phyloP scores from a whole-genome alignment of 2,329 filamentous ascomycete genomes.

The Didymella pinodella region DNA sequence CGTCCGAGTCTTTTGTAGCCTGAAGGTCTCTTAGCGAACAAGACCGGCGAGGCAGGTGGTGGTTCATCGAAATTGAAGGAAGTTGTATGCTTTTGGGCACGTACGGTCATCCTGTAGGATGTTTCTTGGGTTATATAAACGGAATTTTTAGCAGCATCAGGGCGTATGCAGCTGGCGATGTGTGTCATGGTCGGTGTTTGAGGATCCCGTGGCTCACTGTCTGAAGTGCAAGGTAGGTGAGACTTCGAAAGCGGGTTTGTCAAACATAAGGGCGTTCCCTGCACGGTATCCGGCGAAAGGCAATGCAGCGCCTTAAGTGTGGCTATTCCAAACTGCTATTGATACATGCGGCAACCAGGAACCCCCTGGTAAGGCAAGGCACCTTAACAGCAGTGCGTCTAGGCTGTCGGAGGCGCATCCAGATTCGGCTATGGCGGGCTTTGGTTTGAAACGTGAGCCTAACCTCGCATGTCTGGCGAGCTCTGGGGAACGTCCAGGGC shows the following conservation, averaged over 20 bases:
- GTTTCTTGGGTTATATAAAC: conserved; percentile 52
- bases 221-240: conserved; percentile 50
- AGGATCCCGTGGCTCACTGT: conserved; percentile 48
- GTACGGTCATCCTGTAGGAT: conserved; percentile 44
- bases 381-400: conserved; percentile 44
- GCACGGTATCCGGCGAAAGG: conserved; percentile 48
- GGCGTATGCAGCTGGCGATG: conserved; percentile 55
- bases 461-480: conserved; percentile 50
- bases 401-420: conserved; percentile 48
- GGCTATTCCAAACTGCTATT: conserved; percentile 48
- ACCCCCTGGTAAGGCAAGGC: conserved; percentile 41
- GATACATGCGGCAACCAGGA: conserved; percentile 47
- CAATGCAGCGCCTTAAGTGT: conserved; percentile 48
- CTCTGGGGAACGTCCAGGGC: conserved; percentile 46
- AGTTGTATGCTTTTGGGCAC: conserved; percentile 31
- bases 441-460: conserved; percentile 50
- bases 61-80: conserved; percentile 39
- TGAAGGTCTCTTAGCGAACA: conserved; percentile 48
- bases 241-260: conserved; percentile 51
- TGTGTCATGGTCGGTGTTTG: conserved; percentile 53
- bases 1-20: conserved; percentile 35
- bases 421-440: conserved; percentile 42
- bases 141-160: conserved; percentile 40
- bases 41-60: conserved; percentile 44
- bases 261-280: conserved; percentile 53